Conservation (phyloP, 1,284 basidiomycete genomes). For the Coniophora puteana region DNA sequence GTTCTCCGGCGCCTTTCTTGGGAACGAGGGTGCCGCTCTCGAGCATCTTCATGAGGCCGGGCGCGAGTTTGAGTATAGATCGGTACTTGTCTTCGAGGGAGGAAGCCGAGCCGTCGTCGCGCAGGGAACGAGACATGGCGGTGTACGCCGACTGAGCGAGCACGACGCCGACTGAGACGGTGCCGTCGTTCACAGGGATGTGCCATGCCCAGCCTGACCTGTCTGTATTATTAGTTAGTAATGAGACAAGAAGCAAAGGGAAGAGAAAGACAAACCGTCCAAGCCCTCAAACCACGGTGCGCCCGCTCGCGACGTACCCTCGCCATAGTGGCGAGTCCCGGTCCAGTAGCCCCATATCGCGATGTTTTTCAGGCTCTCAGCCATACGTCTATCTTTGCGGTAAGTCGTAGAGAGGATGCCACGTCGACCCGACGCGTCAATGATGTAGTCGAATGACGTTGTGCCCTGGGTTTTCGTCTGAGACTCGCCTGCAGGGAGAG, state of each 20-base stretch:
- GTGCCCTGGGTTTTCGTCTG: constrained; percentile 30
- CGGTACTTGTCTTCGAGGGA: constrained; percentile 35
- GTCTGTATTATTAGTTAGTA: constrained; percentile 37
- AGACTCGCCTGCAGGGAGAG: constrained; percentile 32
- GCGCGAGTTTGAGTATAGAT: constrained; percentile 35
- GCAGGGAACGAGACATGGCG: constrained; percentile 32
- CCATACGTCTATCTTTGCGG: constrained; percentile 65
- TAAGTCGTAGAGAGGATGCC: constrained; percentile 66
- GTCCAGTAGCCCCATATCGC: constrained; percentile 79
- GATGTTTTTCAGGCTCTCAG: constrained; percentile 65
- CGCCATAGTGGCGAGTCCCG: constrained; percentile 49
- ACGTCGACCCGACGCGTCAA: constrained; percentile 68
- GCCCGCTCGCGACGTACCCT: constrained; percentile 47
- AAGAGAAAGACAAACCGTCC: constrained; percentile 40
- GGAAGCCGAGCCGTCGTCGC: no score
- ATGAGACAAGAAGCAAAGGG: background rate
- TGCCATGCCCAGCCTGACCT: constrained; percentile 79
- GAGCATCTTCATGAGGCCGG: constrained; percentile 51
- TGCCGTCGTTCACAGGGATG: constrained; percentile 67
- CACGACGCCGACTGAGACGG: constrained; percentile 68
- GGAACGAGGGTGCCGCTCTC: constrained; percentile 39
- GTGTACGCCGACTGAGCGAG: constrained; percentile 57
- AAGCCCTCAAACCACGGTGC: constrained; percentile 73
- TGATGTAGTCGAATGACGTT: constrained; percentile 60
- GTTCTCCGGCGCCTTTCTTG: constrained; percentile 17